Conservation (phyloP, 441 rosid species). For the Melastoma candidum region DNA sequence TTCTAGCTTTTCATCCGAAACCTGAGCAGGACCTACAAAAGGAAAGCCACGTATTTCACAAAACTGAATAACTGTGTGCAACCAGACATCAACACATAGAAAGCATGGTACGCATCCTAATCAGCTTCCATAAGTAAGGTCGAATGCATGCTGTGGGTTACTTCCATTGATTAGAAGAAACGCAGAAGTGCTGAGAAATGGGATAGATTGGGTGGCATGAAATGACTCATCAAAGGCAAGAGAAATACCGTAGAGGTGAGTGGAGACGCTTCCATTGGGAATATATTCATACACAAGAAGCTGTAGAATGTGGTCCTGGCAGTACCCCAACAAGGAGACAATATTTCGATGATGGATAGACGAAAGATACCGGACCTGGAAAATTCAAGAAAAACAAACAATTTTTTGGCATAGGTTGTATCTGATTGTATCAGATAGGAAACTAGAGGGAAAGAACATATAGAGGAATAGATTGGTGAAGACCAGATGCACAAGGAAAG, state of each 20-base stretch:
- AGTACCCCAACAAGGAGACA: constrained; percentile 60
- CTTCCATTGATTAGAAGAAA: too few species aligned
- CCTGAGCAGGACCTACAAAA: constrained; percentile 43
- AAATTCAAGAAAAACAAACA: constrained; percentile 10
- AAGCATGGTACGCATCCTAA: too few species aligned
- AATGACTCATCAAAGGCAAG: constrained; percentile 21
- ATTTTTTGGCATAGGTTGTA: constrained; percentile 1
- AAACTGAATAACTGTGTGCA: background rate
- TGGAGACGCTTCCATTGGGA: constrained; percentile 79
- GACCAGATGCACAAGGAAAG: too few species aligned
- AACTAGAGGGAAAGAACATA: background rate
- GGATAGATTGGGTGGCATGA: too few species aligned
- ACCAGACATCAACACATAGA: background rate
- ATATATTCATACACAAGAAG: constrained; percentile 59
- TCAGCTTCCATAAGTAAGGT: too few species aligned
- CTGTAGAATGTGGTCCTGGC: constrained; percentile 60
- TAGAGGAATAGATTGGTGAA: background rate
- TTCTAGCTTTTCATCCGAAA: constrained; percentile 49
- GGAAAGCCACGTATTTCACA: background rate
- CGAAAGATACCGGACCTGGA: constrained; percentile 51
- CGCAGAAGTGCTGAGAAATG: too few species aligned
- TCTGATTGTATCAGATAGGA: background rate
- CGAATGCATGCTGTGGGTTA: too few species aligned
- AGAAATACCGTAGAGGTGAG: constrained; percentile 76
- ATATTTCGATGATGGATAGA: constrained; percentile 58